These are phyloP conservation scores for Debaryomyces castellii DNA, from an alignment of 805 yeast species.

Conservation along the genomic window DNA sequence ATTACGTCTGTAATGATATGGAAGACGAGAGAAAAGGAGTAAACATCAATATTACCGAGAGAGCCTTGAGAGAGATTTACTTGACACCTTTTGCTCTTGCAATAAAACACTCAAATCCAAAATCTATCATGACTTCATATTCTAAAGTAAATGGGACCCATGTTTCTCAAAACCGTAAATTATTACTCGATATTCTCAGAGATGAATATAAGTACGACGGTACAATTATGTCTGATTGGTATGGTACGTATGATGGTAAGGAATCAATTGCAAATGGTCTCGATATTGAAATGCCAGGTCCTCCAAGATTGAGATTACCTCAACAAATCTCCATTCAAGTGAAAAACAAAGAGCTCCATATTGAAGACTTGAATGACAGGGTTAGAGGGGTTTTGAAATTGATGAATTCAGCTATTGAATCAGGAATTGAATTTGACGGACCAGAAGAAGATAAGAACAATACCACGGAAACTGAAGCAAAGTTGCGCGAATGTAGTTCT, in stretches of 20 bases:
- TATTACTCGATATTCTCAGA: constrained; percentile 23
- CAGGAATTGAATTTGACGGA: constrained; percentile 21
- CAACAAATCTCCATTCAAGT: constrained; percentile 8
- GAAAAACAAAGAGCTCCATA: constrained; percentile 25
- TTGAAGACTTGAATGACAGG: constrained; percentile 23
- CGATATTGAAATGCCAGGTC: constrained; percentile 38
- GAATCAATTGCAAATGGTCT: constrained; percentile 26
- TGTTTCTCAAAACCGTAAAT: constrained; percentile 22
- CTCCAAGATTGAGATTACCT: constrained; percentile 20
- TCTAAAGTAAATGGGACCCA: constrained; percentile 31
- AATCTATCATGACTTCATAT: constrained; percentile 30
- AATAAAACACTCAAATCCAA: constrained; percentile 27
- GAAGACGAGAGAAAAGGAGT: constrained; percentile 28
- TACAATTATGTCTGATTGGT: constrained; percentile 36
- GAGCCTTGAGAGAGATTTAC: constrained; percentile 32
- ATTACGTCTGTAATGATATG: constrained; percentile 32
- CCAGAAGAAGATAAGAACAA: constrained; percentile 21
- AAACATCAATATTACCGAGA: constrained; percentile 27
- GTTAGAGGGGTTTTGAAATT: constrained; percentile 25
- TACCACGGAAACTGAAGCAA: constrained; percentile 21
- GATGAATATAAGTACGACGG: constrained; percentile 36
- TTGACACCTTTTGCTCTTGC: constrained; percentile 34
- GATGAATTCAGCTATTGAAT: constrained; percentile 18
- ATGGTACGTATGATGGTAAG: constrained; percentile 27
- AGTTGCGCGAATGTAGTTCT: constrained; percentile 19